Evolutionary conservation across 176 grass and related monocot genomes (phyloP), one percentile per base, ranked within the genome.

Genomic region (Saccharum officinarum): DNA sequence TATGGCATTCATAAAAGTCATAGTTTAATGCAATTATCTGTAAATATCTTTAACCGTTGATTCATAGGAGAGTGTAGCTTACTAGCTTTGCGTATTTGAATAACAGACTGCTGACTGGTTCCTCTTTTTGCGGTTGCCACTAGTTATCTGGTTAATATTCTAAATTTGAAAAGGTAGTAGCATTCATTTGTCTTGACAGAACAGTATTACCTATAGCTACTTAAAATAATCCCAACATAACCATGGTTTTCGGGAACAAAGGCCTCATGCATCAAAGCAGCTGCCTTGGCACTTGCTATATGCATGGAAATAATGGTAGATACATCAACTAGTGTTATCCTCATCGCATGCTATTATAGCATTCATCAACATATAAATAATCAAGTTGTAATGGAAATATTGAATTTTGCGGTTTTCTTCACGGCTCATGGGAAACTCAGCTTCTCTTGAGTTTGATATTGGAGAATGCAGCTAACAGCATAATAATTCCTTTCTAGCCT

Each of bases 1-100:
- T 77, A 49, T 82, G 84, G 18, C 76, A 87, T 82, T 93, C 64
- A 75, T 89, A 40, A 68, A 75, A 71, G 13, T 73, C n/a, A 5
- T 71, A 71, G 69, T 71, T 71, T 73, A 73, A 28, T 28, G 5
- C 70, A 28, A 73, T 73, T 23, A 28, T 73, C 69, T 45, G 3
- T 6, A n/a, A 46, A 73, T n/a, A 73, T 73, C 6, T 73, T 73
- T 42, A 28, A 26, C 20, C 26, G 10, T 71, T n/a, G 54, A 59
- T 7, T 59, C 54, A 59, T 59, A 59, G 54, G 54, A 57, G 18
- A 22, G 20, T 57, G 52, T 59, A 59, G 52, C 36, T 5, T 37
- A 37, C 36, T 37, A 37, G 36, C 20, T 59, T 23, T 60, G 8
- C 6, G 6, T 20, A 55, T 55, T 55, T 55, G 17, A 55, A 55